Evolutionary conservation across 2,329 filamentous ascomycete genomes (phyloP).

Genomic region (Rhynchosporium secalis): DNA sequence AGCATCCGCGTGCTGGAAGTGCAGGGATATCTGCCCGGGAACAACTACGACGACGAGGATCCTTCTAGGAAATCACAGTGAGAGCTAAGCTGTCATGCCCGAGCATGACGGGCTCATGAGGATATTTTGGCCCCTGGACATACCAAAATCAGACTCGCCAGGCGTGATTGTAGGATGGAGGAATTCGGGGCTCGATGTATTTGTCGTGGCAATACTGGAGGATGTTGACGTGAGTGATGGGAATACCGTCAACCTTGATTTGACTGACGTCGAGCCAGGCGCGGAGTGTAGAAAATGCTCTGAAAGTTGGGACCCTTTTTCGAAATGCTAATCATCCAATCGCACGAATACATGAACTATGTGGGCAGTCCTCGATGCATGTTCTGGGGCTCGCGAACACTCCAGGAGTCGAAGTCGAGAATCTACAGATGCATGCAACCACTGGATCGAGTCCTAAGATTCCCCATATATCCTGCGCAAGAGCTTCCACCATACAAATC

Average conservation of each 20-base stretch:
- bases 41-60: slow-evolving; percentile 89
- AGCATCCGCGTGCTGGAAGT: slow-evolving; percentile 80
- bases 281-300: slow-evolving; percentile 81
- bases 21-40: slow-evolving; percentile 91
- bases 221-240: slow-evolving; percentile 74
- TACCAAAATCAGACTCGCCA: slow-evolving; percentile 66
- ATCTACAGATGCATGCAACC: slow-evolving; percentile 67
- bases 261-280: slow-evolving; percentile 36
- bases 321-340: slow-evolving; percentile 79
- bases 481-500: slow-evolving; percentile 75
- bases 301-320: slow-evolving; percentile 80
- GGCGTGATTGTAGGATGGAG: slow-evolving; percentile 94
- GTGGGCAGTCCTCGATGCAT: slow-evolving; percentile 78
- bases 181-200: slow-evolving; percentile 86
- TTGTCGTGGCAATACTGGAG: slow-evolving; percentile 86
- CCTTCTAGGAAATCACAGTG: slow-evolving; percentile 63
- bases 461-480: slow-evolving; percentile 74
- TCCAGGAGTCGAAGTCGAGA: slow-evolving; percentile 56
- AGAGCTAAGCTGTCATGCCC: slow-evolving; percentile 55
- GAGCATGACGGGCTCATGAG: slow-evolving; percentile 89
- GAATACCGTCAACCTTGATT: slow-evolving; percentile 8
- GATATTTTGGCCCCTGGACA: slow-evolving; percentile 96
- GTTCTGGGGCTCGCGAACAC: slow-evolving; percentile 83
- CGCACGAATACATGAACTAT: slow-evolving; percentile 78
- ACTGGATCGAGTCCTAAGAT: slow-evolving; percentile 52